phyloP scores from a whole-genome alignment of 495 filamentous ascomycete genomes.

The Pyrenula aspistea region DNA sequence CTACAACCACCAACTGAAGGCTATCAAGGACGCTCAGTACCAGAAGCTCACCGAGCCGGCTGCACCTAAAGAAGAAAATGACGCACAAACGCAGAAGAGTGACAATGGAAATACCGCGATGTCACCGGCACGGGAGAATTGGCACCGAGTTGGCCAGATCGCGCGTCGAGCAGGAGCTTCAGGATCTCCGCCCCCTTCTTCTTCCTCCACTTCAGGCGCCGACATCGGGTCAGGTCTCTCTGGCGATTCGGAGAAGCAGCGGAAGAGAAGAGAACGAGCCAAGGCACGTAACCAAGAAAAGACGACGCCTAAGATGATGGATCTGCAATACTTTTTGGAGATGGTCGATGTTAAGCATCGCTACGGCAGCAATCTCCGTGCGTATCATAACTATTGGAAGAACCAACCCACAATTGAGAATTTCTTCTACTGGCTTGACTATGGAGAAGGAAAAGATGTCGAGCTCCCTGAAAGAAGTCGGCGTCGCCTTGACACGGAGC shows the following conservation, averaged over 20 bases:
- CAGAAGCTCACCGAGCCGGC: conserved; percentile 37
- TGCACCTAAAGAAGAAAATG: conserved; percentile 11
- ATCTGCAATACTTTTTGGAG: conserved; percentile 80
- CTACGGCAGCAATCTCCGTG: conserved; percentile 72
- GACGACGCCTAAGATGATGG: conserved; percentile 63
- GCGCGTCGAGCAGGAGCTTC: conserved; percentile 60
- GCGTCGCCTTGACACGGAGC: conserved; percentile 53
- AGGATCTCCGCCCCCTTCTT: conserved; percentile 18
- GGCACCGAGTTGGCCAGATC: conserved; percentile 60
- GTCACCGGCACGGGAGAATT: conserved; percentile 49
- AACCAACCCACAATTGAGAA: conserved; percentile 63
- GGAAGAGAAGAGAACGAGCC: conserved; percentile 26
- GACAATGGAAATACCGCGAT: conserved; percentile 1
- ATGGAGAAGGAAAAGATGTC: conserved; percentile 54
- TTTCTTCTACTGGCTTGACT: conserved; percentile 94
- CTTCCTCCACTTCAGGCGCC: conserved; percentile 10
- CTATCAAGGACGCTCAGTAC: conserved; percentile 53
- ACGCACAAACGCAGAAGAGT: conserved; percentile 8
- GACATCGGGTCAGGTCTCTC: conserved; percentile 13
- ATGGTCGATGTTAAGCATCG: conserved; percentile 88
- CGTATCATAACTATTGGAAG: conserved; percentile 80
- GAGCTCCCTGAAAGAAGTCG: conserved; percentile 49
- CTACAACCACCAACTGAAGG: conserved; percentile 19
- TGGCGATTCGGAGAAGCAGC: conserved; percentile 10
- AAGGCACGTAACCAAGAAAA: conserved; percentile 29